phyloP scores from a whole-genome alignment of 495 filamentous ascomycete genomes.

The Neurospora sp. region DNA sequence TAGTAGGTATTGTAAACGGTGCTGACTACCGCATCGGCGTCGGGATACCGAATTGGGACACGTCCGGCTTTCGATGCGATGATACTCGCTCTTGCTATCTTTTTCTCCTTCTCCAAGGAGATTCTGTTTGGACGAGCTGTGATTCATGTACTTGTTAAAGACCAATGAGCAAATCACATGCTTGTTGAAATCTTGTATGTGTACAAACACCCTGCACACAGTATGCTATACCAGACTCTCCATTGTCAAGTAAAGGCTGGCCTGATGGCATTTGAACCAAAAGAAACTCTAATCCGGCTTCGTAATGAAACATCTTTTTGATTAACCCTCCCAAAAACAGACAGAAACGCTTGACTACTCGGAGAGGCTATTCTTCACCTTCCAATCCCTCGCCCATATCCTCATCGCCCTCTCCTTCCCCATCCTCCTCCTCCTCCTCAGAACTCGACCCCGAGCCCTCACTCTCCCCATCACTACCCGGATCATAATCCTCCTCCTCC shows the following conservation, averaged over 20 bases:
- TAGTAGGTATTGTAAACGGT: background rate
- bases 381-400: conserved; percentile 29
- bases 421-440: conserved; percentile 41
- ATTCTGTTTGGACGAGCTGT: background rate
- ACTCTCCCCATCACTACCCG: conserved; percentile 63
- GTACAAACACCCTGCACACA: background rate
- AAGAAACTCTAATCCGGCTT: background rate
- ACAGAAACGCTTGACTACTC: background rate
- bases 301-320: background rate
- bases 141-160: background rate
- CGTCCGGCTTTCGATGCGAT: background rate
- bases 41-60: background rate
- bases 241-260: background rate
- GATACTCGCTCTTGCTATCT: background rate
- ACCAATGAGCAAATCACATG: too few species aligned
- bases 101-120: background rate
- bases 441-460: conserved; percentile 52
- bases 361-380: conserved; percentile 5
- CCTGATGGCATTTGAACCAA: background rate
- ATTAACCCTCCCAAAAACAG: background rate
- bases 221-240: background rate
- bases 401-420: conserved; percentile 37
- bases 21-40: background rate
- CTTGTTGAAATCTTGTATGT: background rate
- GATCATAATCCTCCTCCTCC: conserved; percentile 83